Evolutionary conservation across 352 stramenopile species (phyloP).

Genomic region (Achlya hypogyna): DNA sequence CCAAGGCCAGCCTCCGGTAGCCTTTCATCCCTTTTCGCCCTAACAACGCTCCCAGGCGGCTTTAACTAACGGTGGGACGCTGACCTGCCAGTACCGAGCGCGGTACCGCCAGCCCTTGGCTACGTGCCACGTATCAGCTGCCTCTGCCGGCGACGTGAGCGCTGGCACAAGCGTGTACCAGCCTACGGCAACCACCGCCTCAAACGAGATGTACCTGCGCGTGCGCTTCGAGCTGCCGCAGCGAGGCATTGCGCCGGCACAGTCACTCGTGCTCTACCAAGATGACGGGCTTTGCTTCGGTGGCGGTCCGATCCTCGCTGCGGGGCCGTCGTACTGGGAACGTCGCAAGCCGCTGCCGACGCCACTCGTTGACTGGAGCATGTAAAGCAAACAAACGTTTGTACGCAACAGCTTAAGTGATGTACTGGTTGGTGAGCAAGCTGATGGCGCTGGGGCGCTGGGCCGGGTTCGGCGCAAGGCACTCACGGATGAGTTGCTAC

Average conservation of each 20-base stretch:
- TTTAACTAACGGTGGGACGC: constrained; percentile 22
- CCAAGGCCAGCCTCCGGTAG: constrained; percentile 29
- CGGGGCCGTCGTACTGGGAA: constrained; percentile 45
- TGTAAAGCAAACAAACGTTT: background rate
- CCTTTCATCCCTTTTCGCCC: background rate
- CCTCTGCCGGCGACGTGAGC: constrained; percentile 30
- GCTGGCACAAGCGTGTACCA: constrained; percentile 35
- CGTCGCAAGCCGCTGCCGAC: constrained; percentile 10
- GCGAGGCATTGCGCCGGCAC: constrained; percentile 71
- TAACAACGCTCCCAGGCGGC: constrained; percentile 25
- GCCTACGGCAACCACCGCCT: constrained; percentile 17
- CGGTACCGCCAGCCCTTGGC: constrained; percentile 71
- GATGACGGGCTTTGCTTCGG: constrained; percentile 71
- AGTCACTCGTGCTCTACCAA: constrained; percentile 81
- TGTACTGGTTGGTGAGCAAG: background rate
- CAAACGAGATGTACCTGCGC: constrained; percentile 33
- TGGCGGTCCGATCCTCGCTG: constrained; percentile 55
- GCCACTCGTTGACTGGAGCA: constrained; percentile 9
- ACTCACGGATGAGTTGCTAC: background rate
- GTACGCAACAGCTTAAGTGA: background rate
- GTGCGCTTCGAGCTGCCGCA: constrained; percentile 78
- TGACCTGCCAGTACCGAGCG: constrained; percentile 71
- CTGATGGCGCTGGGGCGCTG: background rate
- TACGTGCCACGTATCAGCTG: constrained; percentile 52
- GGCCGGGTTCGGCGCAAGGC: background rate